A percentile compares a stretch with the other conserved stretches of the same genome.
Evolutionary conservation across 208 protist species (phyloP).

Genomic region (Trichomonas vaginalis): DNA sequence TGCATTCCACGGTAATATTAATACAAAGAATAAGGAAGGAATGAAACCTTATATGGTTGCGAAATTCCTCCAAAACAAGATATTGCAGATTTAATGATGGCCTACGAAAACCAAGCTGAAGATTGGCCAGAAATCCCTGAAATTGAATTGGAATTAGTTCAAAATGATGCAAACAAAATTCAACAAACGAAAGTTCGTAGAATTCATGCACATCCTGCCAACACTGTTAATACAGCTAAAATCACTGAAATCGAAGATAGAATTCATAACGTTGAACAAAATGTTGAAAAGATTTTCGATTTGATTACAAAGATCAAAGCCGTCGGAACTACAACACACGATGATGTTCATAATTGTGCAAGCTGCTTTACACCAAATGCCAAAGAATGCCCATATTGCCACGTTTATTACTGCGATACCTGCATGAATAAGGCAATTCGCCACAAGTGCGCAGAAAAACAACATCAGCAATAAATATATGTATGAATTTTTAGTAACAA

Average conservation of each 20-base stretch:
- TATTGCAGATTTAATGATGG: neutral
- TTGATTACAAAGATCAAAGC: neutral
- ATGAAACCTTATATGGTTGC: neutral
- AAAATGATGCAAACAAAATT: neutral
- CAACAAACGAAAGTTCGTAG: neutral
- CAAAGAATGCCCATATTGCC: neutral
- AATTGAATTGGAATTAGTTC: neutral
- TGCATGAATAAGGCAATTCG: neutral
- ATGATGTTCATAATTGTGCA: neutral
- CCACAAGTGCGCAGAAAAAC: neutral
- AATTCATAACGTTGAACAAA: neutral
- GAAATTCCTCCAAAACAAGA: neutral
- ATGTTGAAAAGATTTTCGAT: neutral
- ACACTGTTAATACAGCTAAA: neutral
- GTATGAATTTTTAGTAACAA: too few relatives aligned
- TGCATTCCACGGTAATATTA: neutral
- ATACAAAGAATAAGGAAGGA: neutral
- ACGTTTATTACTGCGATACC: neutral
- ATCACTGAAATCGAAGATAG: neutral
- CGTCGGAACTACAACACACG: neutral
- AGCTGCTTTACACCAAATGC: neutral
- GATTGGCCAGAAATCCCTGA: neutral
- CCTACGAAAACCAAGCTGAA: neutral
- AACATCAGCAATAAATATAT: too few relatives aligned
- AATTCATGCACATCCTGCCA: neutral